Evolutionary conservation across 257 asterid genomes (phyloP), one percentile per base, ranked within the genome.

Genomic region (Jaltomata sinuosa): DNA sequence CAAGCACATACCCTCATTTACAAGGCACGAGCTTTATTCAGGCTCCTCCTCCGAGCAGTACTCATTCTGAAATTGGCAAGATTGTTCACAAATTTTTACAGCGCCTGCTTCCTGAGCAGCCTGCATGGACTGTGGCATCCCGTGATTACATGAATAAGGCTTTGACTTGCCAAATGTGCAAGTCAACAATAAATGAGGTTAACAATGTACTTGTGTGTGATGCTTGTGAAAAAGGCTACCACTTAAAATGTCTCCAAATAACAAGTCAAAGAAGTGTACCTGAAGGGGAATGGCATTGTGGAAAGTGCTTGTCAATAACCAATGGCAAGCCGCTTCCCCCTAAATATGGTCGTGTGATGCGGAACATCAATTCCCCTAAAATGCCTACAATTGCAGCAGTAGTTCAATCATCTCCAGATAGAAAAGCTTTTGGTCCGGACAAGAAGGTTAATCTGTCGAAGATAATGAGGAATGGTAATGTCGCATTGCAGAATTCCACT

Each of bases 231-330:
- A 95, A 97, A 85, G 99, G 97, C 16, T 93, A 90, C 89, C 99
- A 97, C 93, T 83, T 95, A 89, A 97, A 95, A 91, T 97, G 99
- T 88, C 96, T 97, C 79, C 97, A 89, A 83, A 81, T 87, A 32
- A 87, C 90, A 81, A 88, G 86, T 83, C 92, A 90, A 81, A 94
- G 89, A 86, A 94, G 93, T 80, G 86, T 93, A 80, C 94, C 95
- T 45, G 92, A 93, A 88, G 97, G 92, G 54, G 99, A 97, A 87
- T 97, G 99, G 99, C 99, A 95, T 74, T 97, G 99, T 91, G 92
- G 88, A 77, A 95, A 89, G 90, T 97, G 99, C 90, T 91, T 97
- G 91, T 87, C 94, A 55, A 42, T 90, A 80, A 93, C 97, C 86
- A 88, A 95, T 88, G 99, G 99, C 80, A 95, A 97, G 88, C 93